Conservation (phyloP, 305 asterid genomes). For the Rubia occidens region DNA sequence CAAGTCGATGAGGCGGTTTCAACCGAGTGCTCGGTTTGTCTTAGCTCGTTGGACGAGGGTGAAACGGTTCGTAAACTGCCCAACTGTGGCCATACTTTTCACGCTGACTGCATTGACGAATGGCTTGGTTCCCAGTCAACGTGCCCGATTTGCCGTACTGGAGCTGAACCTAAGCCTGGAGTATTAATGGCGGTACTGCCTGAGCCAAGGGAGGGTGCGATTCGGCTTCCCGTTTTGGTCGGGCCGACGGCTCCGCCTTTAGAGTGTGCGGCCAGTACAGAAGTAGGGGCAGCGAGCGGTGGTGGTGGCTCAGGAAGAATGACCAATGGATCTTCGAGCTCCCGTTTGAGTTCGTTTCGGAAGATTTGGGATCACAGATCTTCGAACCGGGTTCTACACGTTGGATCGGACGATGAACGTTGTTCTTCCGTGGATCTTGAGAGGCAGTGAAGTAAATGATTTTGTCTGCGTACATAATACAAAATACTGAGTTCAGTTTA, state of each 20-base stretch:
- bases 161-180: slow-evolving; percentile 39
- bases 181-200: slow-evolving; percentile 18
- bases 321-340: slow-evolving; percentile 32
- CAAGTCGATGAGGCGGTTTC: background rate
- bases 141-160: slow-evolving; percentile 68
- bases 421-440: slow-evolving; percentile 42
- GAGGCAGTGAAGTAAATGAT: slow-evolving; percentile 36
- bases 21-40: slow-evolving; percentile 62
- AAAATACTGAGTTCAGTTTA: background rate
- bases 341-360: slow-evolving; percentile 61
- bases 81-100: slow-evolving; percentile 66
- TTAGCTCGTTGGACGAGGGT: slow-evolving; percentile 48
- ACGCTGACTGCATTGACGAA: slow-evolving; percentile 58
- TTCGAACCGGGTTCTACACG: slow-evolving; percentile 37
- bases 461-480: background rate
- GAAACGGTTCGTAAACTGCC: slow-evolving; percentile 53
- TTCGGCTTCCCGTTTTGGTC: slow-evolving; percentile 8
- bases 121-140: slow-evolving; percentile 61
- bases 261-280: background rate
- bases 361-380: slow-evolving; percentile 65
- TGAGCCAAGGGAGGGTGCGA: slow-evolving; percentile 50
- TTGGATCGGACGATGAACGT: slow-evolving; percentile 25
- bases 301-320: slow-evolving; percentile 20
- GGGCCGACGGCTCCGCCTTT: slow-evolving; percentile 25
- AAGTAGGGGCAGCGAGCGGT: slow-evolving; percentile 17